Base-by-base conservation (phyloP, 108 stramenopile genomes). In the Stephanodiscus triporus region DNA sequence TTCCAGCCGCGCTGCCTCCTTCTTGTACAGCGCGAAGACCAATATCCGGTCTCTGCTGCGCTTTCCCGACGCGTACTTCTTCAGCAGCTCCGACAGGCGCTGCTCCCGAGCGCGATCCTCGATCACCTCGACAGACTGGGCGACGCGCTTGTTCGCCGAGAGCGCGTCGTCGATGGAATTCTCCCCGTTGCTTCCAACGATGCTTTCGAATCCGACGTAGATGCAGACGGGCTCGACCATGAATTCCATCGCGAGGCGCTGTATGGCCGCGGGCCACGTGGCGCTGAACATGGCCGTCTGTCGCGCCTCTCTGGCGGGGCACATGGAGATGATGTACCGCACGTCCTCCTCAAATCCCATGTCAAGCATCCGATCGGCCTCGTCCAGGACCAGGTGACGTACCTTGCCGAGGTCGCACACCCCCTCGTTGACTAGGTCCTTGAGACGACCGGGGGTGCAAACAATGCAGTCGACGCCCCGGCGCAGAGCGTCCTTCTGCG, bases 301-400 rank as follows among this genome's bases (percentile, higher is more conserved):
- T 16, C 97, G 86, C 38, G 79, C 65, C 59, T 89, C 98, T 16
- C 43, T 45, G 16, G 13, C 2, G 16, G 43, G 97, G 85, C 22
- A 59, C 30, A 16, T 59, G 13, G 76, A 80, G 50, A 91, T 89
- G 68, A 94, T 94, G 61, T 64, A 82, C 8, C 87, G 83, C 5
- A 94, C 86, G 65, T 91, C 86, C 66, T 89, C 78, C 68, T 42
- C 99, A n/a, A 61, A 61, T 9, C 97, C 99, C 98, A 99, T 98
- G 69, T 99, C 99, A 17, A 99, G 81, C 99, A 99, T 98, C 16
- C 95, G 88, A 84, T 99, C 99, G 2, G 97, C 98, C 81, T 99
- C 98, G 71, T 99, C 97, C 22, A 99, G 84, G 40, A 97, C 91
- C 9, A 95, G 45, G 84, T 89, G 89, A 4, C 67, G 63, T 10